A percentile compares a stretch with the other conserved stretches of the same genome.
Evolutionary conservation across 352 stramenopile species (phyloP).

Genomic region (Pythium dissimile): DNA sequence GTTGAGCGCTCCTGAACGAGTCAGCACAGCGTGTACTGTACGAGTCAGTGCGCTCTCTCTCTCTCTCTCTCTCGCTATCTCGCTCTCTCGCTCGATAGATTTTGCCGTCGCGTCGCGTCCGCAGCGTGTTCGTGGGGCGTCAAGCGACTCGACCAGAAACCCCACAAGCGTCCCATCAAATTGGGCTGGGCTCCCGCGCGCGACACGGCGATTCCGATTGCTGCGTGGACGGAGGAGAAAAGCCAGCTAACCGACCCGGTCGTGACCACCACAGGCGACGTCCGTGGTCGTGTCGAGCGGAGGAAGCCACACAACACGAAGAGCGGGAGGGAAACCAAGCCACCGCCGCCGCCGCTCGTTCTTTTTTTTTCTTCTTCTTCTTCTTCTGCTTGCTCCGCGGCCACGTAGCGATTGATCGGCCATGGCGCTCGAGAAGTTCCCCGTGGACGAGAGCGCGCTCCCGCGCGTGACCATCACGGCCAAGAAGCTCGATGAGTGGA

Average conservation of each 20-base stretch:
- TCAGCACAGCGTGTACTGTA: not conserved
- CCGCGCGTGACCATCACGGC: conserved; percentile 24
- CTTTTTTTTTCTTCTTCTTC: no score
- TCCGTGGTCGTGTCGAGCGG: no score
- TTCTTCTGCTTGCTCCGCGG: no score
- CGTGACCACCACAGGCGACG: no score
- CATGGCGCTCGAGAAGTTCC: conserved; percentile 26
- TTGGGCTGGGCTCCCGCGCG: not conserved
- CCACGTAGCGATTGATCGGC: no score
- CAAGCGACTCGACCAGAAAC: no score
- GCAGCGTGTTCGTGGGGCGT: not conserved
- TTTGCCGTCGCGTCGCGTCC: not conserved
- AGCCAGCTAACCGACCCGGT: no score
- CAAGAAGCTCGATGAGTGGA: conserved; percentile 26
- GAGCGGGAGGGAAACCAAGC: not conserved
- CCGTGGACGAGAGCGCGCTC: conserved; percentile 25
- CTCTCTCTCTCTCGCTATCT: not conserved
- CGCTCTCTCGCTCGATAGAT: not conserved
- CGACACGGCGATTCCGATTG: not conserved
- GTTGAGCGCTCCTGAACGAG: not conserved
- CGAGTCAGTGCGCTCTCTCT: not conserved
- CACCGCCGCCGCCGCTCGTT: not conserved
- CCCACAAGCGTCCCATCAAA: not conserved
- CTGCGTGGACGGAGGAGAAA: no score
- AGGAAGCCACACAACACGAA: not conserved